Evolutionary conservation across 1,284 basidiomycete species (phyloP).

Genomic region (Microbotryomycetes sp.): DNA sequence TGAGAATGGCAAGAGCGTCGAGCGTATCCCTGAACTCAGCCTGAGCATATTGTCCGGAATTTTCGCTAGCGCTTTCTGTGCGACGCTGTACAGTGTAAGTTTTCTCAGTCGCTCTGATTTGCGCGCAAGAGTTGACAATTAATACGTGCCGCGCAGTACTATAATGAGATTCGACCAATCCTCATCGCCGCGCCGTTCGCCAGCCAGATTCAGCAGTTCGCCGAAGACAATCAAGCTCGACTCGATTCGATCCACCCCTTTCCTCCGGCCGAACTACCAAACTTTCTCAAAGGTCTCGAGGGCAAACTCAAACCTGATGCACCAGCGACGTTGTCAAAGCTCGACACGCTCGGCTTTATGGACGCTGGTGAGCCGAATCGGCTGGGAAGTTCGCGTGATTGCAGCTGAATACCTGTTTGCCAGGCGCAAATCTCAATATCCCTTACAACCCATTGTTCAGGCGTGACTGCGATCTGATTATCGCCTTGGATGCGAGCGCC

Average conservation of each 20-base stretch:
- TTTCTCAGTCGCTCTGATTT: not conserved
- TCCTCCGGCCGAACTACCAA: conserved; percentile 43
- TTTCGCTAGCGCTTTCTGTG: conserved; percentile 46
- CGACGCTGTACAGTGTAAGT: conserved; percentile 40
- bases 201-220: conserved; percentile 41
- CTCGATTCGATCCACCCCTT: conserved; percentile 45
- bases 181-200: conserved; percentile 43
- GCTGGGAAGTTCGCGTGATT: not conserved
- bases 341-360: conserved; percentile 44
- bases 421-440: conserved; percentile 43
- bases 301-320: conserved; percentile 41
- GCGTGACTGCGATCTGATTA: conserved; percentile 44
- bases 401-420: not conserved
- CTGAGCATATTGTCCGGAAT: conserved; percentile 45
- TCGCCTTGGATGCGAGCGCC: conserved; percentile 46
- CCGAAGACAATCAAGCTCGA: conserved; percentile 40
- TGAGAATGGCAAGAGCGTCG: conserved; percentile 40
- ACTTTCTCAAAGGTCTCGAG: conserved; percentile 44
- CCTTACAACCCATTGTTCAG: conserved; percentile 45
- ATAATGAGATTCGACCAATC: conserved; percentile 43
- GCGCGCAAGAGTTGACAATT: not conserved
- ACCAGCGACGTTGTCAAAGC: conserved; percentile 40
- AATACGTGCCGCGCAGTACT: conserved; percentile 39
- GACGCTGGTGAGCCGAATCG: conserved; percentile 43
- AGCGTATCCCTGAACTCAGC: conserved; percentile 44